Evolutionary conservation across 2,329 filamentous ascomycete genomes (phyloP).

Genomic region (Ophiostoma fasciatum): DNA sequence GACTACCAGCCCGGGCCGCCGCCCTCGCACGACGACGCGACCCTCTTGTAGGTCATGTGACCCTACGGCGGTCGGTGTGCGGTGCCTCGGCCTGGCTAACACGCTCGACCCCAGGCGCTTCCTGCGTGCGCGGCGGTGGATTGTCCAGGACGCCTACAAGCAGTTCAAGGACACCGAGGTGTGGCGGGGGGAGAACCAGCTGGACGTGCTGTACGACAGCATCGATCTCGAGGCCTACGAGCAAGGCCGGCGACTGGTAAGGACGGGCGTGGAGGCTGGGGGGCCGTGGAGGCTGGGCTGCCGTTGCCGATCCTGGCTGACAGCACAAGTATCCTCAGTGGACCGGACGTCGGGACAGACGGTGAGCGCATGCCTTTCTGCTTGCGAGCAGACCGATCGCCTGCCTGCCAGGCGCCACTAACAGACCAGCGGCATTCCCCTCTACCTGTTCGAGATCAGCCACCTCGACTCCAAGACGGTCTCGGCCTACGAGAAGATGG

Average conservation of each 20-base stretch:
- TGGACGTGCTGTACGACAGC: slow-evolving; percentile 68
- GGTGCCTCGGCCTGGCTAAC: background rate
- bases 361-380: slow-evolving; percentile 15
- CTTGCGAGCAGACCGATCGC: background rate
- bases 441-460: slow-evolving; percentile 81
- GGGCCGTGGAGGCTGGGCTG: too few species aligned
- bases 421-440: slow-evolving; percentile 58
- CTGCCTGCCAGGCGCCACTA: too few species aligned
- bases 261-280: too few species aligned
- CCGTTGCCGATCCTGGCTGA: too few species aligned
- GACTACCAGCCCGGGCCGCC: slow-evolving; percentile 43
- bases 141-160: slow-evolving; percentile 57
- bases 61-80: too few species aligned
- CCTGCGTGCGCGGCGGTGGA: slow-evolving; percentile 71
- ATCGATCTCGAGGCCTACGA: slow-evolving; percentile 81
- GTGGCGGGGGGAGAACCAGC: slow-evolving; percentile 67
- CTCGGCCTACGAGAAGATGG: slow-evolving; percentile 57
- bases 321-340: slow-evolving; percentile 73
- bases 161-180: slow-evolving; percentile 84
- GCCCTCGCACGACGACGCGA: slow-evolving; percentile 57
- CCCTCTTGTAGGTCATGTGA: slow-evolving; percentile 46
- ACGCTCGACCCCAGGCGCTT: slow-evolving; percentile 67
- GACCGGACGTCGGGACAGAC: slow-evolving; percentile 75
- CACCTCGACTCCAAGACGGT: slow-evolving; percentile 74
- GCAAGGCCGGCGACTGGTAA: slow-evolving; percentile 58